A percentile compares a stretch with the other conserved stretches of the same genome.
These are phyloP conservation scores for Chlorella sp. DNA, from an alignment of 139 green algal species.

Conservation along the genomic window DNA sequence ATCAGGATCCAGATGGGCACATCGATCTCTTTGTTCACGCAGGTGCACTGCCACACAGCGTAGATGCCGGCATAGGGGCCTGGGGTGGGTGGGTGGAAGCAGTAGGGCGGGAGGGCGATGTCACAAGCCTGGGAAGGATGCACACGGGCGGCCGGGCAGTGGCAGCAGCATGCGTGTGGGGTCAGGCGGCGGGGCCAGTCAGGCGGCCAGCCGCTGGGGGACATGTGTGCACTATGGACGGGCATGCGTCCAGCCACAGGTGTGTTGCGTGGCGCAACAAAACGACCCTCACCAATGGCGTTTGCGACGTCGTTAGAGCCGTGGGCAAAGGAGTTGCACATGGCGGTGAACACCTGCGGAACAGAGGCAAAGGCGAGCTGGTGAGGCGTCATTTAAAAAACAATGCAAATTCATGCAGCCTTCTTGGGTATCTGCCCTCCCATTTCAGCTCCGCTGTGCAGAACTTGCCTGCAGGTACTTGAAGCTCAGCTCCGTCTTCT, in stretches of 20 bases:
- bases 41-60: constrained; percentile 44
- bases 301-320: constrained; percentile 91
- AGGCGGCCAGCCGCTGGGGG: too few relatives aligned
- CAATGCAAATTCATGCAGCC: too few relatives aligned
- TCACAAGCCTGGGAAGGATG: too few relatives aligned
- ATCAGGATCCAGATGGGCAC: constrained; percentile 80
- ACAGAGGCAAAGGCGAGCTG: neutral
- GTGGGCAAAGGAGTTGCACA: constrained; percentile 85
- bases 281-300: constrained; percentile 49
- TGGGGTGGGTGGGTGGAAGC: neutral
- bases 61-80: constrained; percentile 80
- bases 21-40: constrained; percentile 37
- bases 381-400: too few relatives aligned
- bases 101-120: neutral
- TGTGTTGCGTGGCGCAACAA: neutral
- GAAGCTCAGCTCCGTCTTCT: constrained; percentile 74
- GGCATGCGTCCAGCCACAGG: too few relatives aligned
- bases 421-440: too few relatives aligned
- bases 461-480: constrained; percentile 72
- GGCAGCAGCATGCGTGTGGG: neutral
- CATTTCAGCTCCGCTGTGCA: neutral
- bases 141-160: too few relatives aligned
- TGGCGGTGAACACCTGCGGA: constrained; percentile 81
- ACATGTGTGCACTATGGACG: too few relatives aligned
- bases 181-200: neutral